These are phyloP conservation scores for Botrytis squamosa DNA, from an alignment of 2,329 filamentous ascomycete genomes.

Conservation along the genomic window DNA sequence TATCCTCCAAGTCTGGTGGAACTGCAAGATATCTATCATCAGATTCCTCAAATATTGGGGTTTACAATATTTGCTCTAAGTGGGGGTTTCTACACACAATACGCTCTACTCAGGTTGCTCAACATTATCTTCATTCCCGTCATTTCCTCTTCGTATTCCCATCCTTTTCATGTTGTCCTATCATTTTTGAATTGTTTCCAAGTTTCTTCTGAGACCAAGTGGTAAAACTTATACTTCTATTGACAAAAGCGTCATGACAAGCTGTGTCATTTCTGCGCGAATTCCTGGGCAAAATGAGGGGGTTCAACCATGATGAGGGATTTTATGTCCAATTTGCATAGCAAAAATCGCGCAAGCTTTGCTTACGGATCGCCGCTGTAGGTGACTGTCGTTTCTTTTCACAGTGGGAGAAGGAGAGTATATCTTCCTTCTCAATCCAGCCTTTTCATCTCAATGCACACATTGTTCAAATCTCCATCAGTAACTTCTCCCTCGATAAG, in stretches of 20 bases:
- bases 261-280: neutral
- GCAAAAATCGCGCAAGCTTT: constrained; percentile 19
- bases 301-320: constrained; percentile 1
- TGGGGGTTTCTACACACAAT: neutral
- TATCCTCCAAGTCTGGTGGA: neutral
- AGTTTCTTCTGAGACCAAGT: neutral
- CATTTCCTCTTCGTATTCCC: constrained; percentile 6
- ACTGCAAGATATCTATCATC: neutral
- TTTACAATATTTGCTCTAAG: neutral
- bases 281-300: neutral
- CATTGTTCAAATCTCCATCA: neutral
- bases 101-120: constrained; percentile 4
- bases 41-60: neutral
- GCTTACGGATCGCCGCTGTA: neutral
- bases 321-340: constrained; percentile 5
- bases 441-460: neutral
- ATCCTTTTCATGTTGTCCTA: neutral
- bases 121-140: constrained; percentile 21
- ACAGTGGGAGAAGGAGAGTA: neutral
- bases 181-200: neutral
- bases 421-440: constrained; percentile 12
- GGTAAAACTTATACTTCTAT: neutral
- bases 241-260: neutral
- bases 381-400: neutral
- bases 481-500: neutral